phyloP scores from a whole-genome alignment of 2,329 filamentous ascomycete genomes.

The Hypoxylon sp. region DNA sequence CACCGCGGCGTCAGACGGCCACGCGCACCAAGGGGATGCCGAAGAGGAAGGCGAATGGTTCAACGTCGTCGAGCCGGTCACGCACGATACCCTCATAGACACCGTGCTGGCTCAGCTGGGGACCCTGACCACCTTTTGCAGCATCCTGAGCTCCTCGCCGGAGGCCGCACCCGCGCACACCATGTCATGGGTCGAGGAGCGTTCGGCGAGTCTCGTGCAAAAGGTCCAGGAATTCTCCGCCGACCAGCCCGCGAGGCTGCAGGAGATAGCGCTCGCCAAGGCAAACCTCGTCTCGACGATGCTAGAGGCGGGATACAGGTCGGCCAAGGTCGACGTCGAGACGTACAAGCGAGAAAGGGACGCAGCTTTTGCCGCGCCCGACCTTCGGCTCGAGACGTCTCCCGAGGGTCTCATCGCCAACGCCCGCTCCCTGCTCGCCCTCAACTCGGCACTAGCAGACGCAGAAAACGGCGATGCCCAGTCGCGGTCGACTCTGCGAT shows the following conservation, averaged over 20 bases:
- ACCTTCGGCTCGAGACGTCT: conserved; percentile 29
- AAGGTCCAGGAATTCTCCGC: conserved; percentile 39
- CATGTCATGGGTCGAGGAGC: conserved; percentile 66
- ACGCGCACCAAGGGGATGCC: conserved; percentile 36
- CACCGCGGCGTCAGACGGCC: conserved; percentile 4
- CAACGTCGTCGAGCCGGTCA: conserved; percentile 71
- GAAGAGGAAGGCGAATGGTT: conserved; percentile 63
- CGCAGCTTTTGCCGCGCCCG: conserved; percentile 37
- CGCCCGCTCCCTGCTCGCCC: conserved; percentile 40
- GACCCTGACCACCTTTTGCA: conserved; percentile 59
- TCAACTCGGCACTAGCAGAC: conserved; percentile 41
- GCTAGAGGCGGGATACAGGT: conserved; percentile 40
- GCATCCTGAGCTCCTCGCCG: conserved; percentile 53
- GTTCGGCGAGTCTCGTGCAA: conserved; percentile 59
- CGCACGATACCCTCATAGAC: conserved; percentile 70
- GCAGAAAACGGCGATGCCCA: conserved; percentile 20
- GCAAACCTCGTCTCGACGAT: conserved; percentile 39
- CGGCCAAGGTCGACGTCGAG: conserved; percentile 36
- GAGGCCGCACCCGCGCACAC: conserved; percentile 44
- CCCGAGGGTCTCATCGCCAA: conserved; percentile 36
- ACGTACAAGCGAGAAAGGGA: conserved; percentile 42
- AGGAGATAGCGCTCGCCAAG: conserved; percentile 41
- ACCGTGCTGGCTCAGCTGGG: conserved; percentile 71
- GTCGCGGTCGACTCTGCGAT: conserved; percentile 35
- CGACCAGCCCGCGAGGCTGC: conserved; percentile 29